Percentiles rank a stretch among this genome's conserved stretches.
Evolutionary conservation across 345 rosid species (phyloP).

Genomic region (Gossypium thurberi): DNA sequence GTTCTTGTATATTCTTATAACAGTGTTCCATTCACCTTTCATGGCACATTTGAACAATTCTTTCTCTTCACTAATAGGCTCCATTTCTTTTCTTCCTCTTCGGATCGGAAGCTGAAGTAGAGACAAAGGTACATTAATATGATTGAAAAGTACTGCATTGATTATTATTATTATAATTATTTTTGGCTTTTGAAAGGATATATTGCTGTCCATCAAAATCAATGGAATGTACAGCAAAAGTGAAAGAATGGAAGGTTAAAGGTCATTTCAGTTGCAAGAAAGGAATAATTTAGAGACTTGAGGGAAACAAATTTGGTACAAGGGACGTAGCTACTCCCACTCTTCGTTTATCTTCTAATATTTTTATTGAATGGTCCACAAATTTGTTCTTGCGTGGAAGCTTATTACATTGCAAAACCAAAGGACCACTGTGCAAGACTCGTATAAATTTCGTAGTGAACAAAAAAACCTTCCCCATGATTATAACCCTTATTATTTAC

Average conservation of each 20-base stretch:
- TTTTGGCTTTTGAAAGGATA: too few species aligned
- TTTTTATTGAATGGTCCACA: too few species aligned
- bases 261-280: not conserved
- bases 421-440: too few species aligned
- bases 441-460: too few species aligned
- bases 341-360: too few species aligned
- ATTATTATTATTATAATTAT: too few species aligned
- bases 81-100: not conserved
- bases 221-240: not conserved
- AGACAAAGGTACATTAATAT: not conserved
- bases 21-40: conserved; percentile 35
- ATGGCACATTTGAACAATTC: conserved; percentile 23
- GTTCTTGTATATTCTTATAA: conserved; percentile 5
- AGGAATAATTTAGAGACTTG: not conserved
- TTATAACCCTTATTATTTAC: too few species aligned
- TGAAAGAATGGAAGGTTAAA: not conserved
- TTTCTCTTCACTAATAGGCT: not conserved
- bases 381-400: too few species aligned
- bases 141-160: not conserved
- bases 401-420: too few species aligned
- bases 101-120: not conserved
- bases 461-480: too few species aligned
- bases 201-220: not conserved
- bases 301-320: not conserved
- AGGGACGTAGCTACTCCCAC: not conserved